Conservation (phyloP, 495 filamentous ascomycete genomes). For the Penicillium flavigenum region DNA sequence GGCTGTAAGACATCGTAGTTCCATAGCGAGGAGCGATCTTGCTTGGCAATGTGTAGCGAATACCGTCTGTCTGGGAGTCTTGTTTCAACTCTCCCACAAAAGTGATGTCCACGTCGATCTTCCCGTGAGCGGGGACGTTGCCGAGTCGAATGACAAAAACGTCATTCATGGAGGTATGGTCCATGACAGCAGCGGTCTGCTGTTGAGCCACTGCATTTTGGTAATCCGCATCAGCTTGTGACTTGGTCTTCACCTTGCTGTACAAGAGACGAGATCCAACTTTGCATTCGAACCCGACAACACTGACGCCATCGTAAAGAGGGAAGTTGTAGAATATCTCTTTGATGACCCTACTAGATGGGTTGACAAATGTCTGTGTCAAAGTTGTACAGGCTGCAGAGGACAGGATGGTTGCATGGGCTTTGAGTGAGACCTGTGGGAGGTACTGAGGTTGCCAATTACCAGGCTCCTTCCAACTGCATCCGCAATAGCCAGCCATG, state of each 20-base stretch:
- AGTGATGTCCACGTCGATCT: constrained; percentile 18
- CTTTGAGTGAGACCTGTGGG: constrained; percentile 21
- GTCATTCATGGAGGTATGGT: constrained; percentile 14
- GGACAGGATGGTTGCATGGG: constrained; percentile 21
- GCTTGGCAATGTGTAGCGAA: constrained; percentile 19
- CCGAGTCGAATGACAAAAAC: constrained; percentile 20
- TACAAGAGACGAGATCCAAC: constrained; percentile 16
- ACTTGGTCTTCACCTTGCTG: constrained; percentile 22
- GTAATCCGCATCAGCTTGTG: constrained; percentile 18
- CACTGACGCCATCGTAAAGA: constrained; percentile 24
- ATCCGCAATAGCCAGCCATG: constrained; percentile 9
- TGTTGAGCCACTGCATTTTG: constrained; percentile 11
- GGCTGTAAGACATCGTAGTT: background rate
- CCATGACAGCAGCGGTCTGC: constrained; percentile 18
- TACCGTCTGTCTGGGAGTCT: constrained; percentile 18
- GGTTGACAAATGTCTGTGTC: constrained; percentile 20
- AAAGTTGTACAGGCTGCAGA: constrained; percentile 18
- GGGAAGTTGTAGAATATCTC: constrained; percentile 20
- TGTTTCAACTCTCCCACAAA: constrained; percentile 22
- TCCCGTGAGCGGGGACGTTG: constrained; percentile 19
- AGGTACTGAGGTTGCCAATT: background rate
- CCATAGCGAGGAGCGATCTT: constrained; percentile 23
- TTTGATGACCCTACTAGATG: constrained; percentile 2
- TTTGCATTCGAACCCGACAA: constrained; percentile 18
- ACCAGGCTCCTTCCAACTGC: background rate